These are phyloP conservation scores for Warburgia ugandensis DNA, from an alignment of 164 flowering plant species.

Conservation along the genomic window DNA sequence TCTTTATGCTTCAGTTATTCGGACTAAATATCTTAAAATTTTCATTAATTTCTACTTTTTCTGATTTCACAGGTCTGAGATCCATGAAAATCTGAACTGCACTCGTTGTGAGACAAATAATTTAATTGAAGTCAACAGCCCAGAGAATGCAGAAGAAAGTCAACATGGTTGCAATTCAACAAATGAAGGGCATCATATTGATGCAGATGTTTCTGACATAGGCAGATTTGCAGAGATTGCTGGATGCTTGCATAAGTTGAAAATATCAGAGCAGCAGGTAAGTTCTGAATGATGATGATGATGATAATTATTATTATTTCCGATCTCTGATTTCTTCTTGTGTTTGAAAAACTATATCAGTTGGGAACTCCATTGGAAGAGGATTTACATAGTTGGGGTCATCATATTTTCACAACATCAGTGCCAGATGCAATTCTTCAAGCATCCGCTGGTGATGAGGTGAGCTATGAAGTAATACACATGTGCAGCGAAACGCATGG, in stretches of 20 bases:
- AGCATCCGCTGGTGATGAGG: slow-evolving; percentile 97
- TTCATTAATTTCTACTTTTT: neutral
- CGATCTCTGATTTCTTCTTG: slow-evolving; percentile 2
- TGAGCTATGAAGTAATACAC: slow-evolving; percentile 14
- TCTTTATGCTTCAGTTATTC: too few species aligned
- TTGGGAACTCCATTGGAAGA: slow-evolving; percentile 85
- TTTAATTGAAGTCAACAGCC: slow-evolving; percentile 7
- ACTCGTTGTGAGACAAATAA: slow-evolving; percentile 48
- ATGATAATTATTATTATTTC: too few species aligned
- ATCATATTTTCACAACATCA: slow-evolving; percentile 56
- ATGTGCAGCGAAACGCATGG: too few species aligned
- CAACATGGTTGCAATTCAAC: slow-evolving; percentile 17
- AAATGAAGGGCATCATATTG: slow-evolving; percentile 14
- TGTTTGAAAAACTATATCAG: slow-evolving; percentile 24
- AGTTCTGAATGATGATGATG: too few species aligned
- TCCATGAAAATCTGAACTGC: slow-evolving; percentile 91
- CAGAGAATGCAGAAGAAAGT: slow-evolving; percentile 18
- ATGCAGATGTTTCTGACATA: slow-evolving; percentile 43
- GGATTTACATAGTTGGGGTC: slow-evolving; percentile 92
- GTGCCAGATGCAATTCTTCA: slow-evolving; percentile 87
- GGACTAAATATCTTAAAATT: too few species aligned
- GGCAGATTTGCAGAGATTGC: slow-evolving; percentile 85
- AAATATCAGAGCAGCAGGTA: slow-evolving; percentile 83
- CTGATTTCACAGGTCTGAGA: slow-evolving; percentile 57
- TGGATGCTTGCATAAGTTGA: slow-evolving; percentile 60